Evolutionary conservation across 2,329 filamentous ascomycete genomes (phyloP).

Genomic region (Hymenoscyphus fraxineus): DNA sequence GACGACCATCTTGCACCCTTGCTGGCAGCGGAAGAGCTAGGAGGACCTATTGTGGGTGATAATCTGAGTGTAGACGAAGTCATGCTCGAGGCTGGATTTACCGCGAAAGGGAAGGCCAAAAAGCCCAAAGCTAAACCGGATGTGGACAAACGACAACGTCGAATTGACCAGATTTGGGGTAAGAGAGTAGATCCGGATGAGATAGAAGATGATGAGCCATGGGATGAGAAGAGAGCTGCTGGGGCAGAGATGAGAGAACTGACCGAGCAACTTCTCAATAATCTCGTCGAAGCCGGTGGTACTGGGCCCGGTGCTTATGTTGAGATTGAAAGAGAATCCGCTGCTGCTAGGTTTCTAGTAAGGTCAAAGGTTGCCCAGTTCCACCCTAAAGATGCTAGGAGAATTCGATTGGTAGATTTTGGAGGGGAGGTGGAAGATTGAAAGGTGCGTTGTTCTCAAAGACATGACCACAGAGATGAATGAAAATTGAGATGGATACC

Average conservation of each 20-base stretch:
- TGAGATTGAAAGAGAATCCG: slow-evolving; percentile 55
- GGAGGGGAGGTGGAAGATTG: slow-evolving; percentile 58
- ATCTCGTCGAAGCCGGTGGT: slow-evolving; percentile 50
- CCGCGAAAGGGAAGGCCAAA: slow-evolving; percentile 53
- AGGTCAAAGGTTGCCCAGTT: slow-evolving; percentile 64
- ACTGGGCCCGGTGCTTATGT: slow-evolving; percentile 57
- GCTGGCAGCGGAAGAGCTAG: slow-evolving; percentile 78
- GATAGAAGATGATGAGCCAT: slow-evolving; percentile 38
- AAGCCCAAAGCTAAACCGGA: slow-evolving; percentile 43
- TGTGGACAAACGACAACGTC: slow-evolving; percentile 51
- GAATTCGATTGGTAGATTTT: slow-evolving; percentile 59
- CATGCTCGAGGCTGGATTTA: slow-evolving; percentile 57
- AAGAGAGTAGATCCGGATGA: slow-evolving; percentile 34
- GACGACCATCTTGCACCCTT: slow-evolving; percentile 66
- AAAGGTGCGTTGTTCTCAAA: slow-evolving; percentile 5
- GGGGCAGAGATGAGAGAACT: slow-evolving; percentile 59
- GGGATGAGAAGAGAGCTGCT: slow-evolving; percentile 37
- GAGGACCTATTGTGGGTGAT: slow-evolving; percentile 77
- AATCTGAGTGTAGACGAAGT: slow-evolving; percentile 61
- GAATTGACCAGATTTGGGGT: slow-evolving; percentile 62
- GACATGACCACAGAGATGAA: neutral
- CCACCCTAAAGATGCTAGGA: slow-evolving; percentile 59
- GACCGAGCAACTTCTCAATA: slow-evolving; percentile 58
- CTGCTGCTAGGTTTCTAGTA: slow-evolving; percentile 60
- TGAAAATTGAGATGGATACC: neutral